Evolutionary conservation across 1,284 basidiomycete species (phyloP).

Genomic region (Sparassis latifolia): DNA sequence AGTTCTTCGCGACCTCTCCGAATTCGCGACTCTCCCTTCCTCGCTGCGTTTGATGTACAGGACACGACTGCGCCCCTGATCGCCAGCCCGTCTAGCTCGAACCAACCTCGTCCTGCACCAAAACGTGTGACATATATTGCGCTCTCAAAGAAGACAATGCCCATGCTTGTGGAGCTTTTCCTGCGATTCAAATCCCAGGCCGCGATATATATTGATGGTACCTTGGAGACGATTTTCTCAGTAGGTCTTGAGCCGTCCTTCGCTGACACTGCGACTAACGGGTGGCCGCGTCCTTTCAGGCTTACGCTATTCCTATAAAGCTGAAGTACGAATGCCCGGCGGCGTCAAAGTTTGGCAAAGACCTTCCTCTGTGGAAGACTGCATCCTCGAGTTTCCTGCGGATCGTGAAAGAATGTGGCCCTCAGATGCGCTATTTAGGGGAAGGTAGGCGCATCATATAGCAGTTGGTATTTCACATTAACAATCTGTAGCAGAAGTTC

Average conservation of each 20-base stretch:
- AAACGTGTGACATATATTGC: constrained; percentile 84
- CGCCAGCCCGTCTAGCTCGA: constrained; percentile 23
- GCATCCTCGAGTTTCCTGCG: constrained; percentile 69
- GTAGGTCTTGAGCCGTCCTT: constrained; percentile 36
- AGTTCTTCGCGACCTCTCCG: constrained; percentile 77
- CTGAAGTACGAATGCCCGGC: constrained; percentile 92
- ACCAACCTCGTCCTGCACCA: constrained; percentile 26
- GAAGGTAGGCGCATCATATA: constrained; percentile 27
- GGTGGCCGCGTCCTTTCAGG: constrained; percentile 34
- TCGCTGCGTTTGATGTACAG: constrained; percentile 63
- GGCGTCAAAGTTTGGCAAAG: constrained; percentile 79
- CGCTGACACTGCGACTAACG: too few species aligned
- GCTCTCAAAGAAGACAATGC: constrained; percentile 83
- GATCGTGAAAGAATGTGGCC: constrained; percentile 59
- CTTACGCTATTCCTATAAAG: constrained; percentile 86
- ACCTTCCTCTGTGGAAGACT: constrained; percentile 87
- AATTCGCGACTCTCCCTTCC: constrained; percentile 78
- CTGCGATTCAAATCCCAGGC: constrained; percentile 51
- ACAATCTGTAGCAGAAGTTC: constrained; percentile 37
- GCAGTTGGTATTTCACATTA: background rate
- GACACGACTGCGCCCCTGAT: constrained; percentile 9
- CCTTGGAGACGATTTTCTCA: constrained; percentile 76
- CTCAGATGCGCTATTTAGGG: constrained; percentile 41
- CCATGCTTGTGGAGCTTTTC: constrained; percentile 70
- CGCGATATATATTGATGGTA: constrained; percentile 75